Evolutionary conservation across 306 rosid species (phyloP).

Genomic region (Arachis stenosperma): DNA sequence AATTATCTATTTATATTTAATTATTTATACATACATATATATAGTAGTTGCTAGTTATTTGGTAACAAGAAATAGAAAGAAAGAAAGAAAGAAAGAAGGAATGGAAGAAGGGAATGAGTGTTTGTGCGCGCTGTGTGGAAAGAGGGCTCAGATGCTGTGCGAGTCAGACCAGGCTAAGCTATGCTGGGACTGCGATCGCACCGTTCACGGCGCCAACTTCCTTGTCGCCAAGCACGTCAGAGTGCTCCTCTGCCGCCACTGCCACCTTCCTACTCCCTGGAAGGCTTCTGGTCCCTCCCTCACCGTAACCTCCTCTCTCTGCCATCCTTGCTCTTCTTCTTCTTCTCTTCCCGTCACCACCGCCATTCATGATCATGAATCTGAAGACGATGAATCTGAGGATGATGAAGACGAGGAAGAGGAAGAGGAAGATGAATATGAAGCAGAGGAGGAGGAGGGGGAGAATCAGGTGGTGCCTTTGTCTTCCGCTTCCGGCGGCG

Average conservation of each 20-base stretch:
- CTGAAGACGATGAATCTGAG: neutral
- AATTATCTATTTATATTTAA: too few relatives aligned
- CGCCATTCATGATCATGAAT: neutral
- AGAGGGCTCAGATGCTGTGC: slow-evolving; percentile 56
- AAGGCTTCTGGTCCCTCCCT: slow-evolving; percentile 64
- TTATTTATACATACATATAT: too few relatives aligned
- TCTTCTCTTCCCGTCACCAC: neutral
- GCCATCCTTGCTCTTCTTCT: slow-evolving; percentile 39
- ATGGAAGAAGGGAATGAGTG: slow-evolving; percentile 47
- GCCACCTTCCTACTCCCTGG: slow-evolving; percentile 67
- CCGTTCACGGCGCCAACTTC: slow-evolving; percentile 74
- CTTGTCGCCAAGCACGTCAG: slow-evolving; percentile 63
- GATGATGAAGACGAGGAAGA: neutral
- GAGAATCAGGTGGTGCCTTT: slow-evolving; percentile 75
- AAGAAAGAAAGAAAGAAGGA: neutral
- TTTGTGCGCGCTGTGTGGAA: slow-evolving; percentile 58
- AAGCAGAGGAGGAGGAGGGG: slow-evolving; percentile 34
- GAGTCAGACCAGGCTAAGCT: slow-evolving; percentile 71
- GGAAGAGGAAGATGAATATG: neutral
- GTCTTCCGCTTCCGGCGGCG: slow-evolving; percentile 32
- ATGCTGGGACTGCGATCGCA: slow-evolving; percentile 76
- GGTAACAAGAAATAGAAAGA: too few relatives aligned
- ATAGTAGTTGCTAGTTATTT: too few relatives aligned
- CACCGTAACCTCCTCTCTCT: slow-evolving; percentile 55
- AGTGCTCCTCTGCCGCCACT: slow-evolving; percentile 58